Evolutionary conservation across 2,329 filamentous ascomycete genomes (phyloP).

Genomic region (Coniochaeta sp.): DNA sequence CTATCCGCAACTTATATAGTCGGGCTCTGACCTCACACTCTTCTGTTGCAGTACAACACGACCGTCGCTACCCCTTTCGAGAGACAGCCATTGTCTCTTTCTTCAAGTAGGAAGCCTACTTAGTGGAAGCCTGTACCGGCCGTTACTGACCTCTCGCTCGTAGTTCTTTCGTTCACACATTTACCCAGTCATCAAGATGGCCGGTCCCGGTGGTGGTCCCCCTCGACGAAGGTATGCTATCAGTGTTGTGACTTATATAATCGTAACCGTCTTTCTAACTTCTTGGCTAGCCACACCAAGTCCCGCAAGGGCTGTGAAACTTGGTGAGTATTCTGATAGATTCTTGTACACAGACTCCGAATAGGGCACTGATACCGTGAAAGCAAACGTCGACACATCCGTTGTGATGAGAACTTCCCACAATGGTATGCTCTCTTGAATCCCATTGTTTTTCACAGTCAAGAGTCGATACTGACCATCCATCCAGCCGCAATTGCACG

Average conservation of each 20-base stretch:
- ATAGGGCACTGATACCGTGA: background rate
- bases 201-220: conserved; percentile 89
- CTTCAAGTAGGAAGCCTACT: background rate
- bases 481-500: conserved; percentile 82
- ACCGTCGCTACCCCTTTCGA: conserved; percentile 9
- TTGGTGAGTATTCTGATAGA: conserved; percentile 43
- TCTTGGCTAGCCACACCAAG: conserved; percentile 76
- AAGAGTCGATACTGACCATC: conserved; percentile 6
- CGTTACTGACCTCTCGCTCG: conserved; percentile 5
- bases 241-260: background rate
- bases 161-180: conserved; percentile 25
- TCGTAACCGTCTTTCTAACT: conserved; percentile 3
- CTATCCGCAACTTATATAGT: conserved; percentile 3
- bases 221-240: conserved; percentile 58
- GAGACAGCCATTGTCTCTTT: conserved; percentile 3
- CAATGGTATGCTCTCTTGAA: conserved; percentile 68
- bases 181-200: conserved; percentile 53
- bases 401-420: conserved; percentile 95
- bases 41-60: conserved; percentile 5
- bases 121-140: background rate
- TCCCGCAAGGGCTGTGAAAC: conserved; percentile 97
- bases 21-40: background rate
- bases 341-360: background rate
- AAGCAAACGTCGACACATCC: conserved; percentile 87
- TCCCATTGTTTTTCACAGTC: background rate